Percentiles rank a stretch among this genome's conserved stretches.
These are phyloP conservation scores for Naganishia vaughanmartiniae DNA, from an alignment of 768 basidiomycete genomes.

Conservation along the genomic window DNA sequence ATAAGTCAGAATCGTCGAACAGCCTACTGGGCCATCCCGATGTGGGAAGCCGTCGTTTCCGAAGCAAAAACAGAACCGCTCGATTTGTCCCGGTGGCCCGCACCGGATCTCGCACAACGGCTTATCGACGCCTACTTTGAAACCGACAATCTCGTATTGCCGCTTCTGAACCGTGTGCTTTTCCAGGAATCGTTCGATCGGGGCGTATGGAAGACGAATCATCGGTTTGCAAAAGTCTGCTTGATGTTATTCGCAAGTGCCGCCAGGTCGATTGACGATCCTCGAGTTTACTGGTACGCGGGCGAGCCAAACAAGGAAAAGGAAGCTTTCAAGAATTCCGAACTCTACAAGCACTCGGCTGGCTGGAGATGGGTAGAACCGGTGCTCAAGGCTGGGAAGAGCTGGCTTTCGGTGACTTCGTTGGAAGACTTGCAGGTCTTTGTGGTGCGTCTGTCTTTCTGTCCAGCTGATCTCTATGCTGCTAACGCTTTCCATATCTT, in stretches of 20 bases:
- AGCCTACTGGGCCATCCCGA: conserved; percentile 46
- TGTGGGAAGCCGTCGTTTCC: conserved; percentile 52
- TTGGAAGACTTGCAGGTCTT: conserved; percentile 72
- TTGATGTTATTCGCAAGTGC: conserved; percentile 72
- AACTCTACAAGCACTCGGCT: conserved; percentile 57
- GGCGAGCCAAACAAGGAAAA: conserved; percentile 25
- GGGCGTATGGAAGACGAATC: conserved; percentile 58
- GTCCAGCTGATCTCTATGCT: conserved; percentile 53
- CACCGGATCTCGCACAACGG: conserved; percentile 57
- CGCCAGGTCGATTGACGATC: conserved; percentile 62
- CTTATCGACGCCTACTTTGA: conserved; percentile 69
- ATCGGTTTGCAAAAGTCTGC: conserved; percentile 59
- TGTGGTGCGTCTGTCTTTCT: conserved; percentile 54
- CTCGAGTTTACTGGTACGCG: conserved; percentile 55
- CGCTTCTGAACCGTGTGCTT: conserved; percentile 67
- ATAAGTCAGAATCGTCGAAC: conserved; percentile 41
- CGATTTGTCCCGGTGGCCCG: conserved; percentile 61
- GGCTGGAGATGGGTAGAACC: conserved; percentile 67
- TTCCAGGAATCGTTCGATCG: conserved; percentile 61
- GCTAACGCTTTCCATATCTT: conserved; percentile 46
- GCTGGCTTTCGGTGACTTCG: conserved; percentile 60
- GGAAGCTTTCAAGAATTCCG: conserved; percentile 40
- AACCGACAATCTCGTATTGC: conserved; percentile 60
- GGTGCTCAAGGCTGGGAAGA: conserved; percentile 63
- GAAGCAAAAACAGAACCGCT: conserved; percentile 35